Conservation (phyloP, 2,329 filamentous ascomycete species). For the Huntiella omanensis region DNA sequence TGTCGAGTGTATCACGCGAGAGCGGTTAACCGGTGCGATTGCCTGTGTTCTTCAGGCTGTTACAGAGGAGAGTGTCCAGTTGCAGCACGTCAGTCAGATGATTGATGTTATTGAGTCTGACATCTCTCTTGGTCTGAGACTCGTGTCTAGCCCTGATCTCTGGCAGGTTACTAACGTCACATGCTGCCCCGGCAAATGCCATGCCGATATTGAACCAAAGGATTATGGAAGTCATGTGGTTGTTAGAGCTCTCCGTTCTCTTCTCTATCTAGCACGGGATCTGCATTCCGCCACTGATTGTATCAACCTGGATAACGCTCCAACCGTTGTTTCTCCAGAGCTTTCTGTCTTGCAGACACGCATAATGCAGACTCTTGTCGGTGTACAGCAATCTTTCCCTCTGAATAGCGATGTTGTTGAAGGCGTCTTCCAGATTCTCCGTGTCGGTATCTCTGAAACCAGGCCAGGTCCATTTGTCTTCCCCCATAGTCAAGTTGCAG, state of each 20-base stretch:
- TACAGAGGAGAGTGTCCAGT: slow-evolving; percentile 34
- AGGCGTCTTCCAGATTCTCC: slow-evolving; percentile 50
- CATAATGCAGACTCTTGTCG: slow-evolving; percentile 28
- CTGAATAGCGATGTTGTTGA: slow-evolving; percentile 50
- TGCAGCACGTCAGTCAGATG: slow-evolving; percentile 20
- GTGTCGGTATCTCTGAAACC: slow-evolving; percentile 56
- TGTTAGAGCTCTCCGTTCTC: slow-evolving; percentile 42
- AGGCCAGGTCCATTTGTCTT: slow-evolving; percentile 63
- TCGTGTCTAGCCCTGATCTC: neutral
- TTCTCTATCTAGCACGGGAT: slow-evolving; percentile 54
- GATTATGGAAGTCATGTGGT: slow-evolving; percentile 31
- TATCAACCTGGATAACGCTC: slow-evolving; percentile 17
- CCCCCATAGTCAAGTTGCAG: slow-evolving; percentile 42
- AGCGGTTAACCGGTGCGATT: slow-evolving; percentile 49
- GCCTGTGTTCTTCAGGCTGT: slow-evolving; percentile 51
- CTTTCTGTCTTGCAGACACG: slow-evolving; percentile 23
- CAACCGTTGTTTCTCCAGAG: slow-evolving; percentile 11
- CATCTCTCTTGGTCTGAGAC: slow-evolving; percentile 13
- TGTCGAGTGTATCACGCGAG: slow-evolving; percentile 36
- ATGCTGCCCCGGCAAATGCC: slow-evolving; percentile 8
- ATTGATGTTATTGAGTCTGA: slow-evolving; percentile 11
- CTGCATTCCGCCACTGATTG: slow-evolving; percentile 47
- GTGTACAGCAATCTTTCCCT: slow-evolving; percentile 33
- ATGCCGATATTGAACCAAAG: slow-evolving; percentile 14
- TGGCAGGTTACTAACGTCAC: slow-evolving; percentile 7